Evolutionary conservation across 257 asterid genomes (phyloP).

Genomic region (Solanum paucissectum): DNA sequence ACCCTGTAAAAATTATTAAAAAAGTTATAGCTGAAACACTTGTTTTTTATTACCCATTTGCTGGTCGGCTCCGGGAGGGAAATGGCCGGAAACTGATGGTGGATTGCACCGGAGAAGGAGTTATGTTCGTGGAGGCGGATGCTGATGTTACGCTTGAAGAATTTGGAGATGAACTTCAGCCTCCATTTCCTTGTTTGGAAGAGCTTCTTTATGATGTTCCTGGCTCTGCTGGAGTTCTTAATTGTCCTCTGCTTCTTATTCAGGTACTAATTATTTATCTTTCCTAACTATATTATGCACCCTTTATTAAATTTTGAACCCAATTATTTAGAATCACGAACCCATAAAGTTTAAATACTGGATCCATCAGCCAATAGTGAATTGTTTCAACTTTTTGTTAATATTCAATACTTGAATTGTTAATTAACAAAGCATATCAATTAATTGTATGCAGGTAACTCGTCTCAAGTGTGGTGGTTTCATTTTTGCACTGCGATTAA

Average conservation of each 20-base stretch:
- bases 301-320: neutral
- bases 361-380: neutral
- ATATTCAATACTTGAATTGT: neutral
- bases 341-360: neutral
- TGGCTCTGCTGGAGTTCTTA: neutral
- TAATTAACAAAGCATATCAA: neutral
- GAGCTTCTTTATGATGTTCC: conserved; percentile 57
- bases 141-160: conserved; percentile 9
- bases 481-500: conserved; percentile 45
- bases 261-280: neutral
- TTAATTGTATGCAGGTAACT: conserved; percentile 35
- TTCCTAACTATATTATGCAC: neutral
- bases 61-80: conserved; percentile 16
- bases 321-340: neutral
- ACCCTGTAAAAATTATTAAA: conserved; percentile 11
- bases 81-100: conserved; percentile 10
- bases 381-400: neutral
- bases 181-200: conserved; percentile 28
- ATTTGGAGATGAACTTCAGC: conserved; percentile 5
- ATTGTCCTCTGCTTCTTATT: neutral
- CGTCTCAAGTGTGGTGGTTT: conserved; percentile 61
- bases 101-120: conserved; percentile 17
- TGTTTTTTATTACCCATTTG: conserved; percentile 15
- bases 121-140: conserved; percentile 15
- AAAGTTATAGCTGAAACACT: conserved; percentile 12